phyloP scores from a whole-genome alignment of 2,329 filamentous ascomycete species.

The Aspergillus neotritici region DNA sequence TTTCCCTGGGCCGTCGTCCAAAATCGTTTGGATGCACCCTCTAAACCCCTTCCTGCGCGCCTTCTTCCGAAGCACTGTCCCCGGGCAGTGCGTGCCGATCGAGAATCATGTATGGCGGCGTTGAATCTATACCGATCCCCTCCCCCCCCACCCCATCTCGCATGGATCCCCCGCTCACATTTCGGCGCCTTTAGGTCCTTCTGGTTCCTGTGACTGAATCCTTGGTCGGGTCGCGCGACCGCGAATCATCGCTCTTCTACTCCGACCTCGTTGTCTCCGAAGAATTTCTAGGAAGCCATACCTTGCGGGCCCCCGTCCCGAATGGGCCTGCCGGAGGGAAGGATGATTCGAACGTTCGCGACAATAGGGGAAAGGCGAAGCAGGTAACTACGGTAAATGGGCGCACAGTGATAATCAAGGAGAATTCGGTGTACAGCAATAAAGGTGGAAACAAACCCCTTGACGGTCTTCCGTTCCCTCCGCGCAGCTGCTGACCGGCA shows the following conservation, averaged over 20 bases:
- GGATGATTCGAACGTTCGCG: conserved; percentile 64
- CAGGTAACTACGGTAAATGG: conserved; percentile 92
- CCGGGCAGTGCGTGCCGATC: conserved; percentile 82
- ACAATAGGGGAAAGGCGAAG: conserved; percentile 86
- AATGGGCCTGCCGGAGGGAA: conserved; percentile 45
- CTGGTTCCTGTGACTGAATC: conserved; percentile 91
- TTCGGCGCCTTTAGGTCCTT: conserved; percentile 55
- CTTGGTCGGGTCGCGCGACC: conserved; percentile 79
- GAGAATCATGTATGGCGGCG: conserved; percentile 65
- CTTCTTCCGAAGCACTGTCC: conserved; percentile 95
- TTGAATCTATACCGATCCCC: conserved; percentile 2
- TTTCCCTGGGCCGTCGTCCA: conserved; percentile 35
- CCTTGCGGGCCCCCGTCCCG: conserved; percentile 69
- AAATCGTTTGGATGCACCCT: conserved; percentile 77
- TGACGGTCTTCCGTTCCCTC: not conserved
- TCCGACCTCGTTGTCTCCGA: conserved; percentile 80
- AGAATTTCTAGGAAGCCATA: conserved; percentile 95
- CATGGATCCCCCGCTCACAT: not conserved
- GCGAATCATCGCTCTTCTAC: conserved; percentile 71
- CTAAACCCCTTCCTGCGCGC: conserved; percentile 97
- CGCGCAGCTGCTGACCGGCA: conserved; percentile 12
- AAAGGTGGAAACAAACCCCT: conserved; percentile 61
- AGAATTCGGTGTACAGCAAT: conserved; percentile 87
- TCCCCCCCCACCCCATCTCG: not conserved
- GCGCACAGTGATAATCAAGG: conserved; percentile 88